phyloP scores from a whole-genome alignment of 2,329 filamentous ascomycete species.

The Penicillium verrucosum region DNA sequence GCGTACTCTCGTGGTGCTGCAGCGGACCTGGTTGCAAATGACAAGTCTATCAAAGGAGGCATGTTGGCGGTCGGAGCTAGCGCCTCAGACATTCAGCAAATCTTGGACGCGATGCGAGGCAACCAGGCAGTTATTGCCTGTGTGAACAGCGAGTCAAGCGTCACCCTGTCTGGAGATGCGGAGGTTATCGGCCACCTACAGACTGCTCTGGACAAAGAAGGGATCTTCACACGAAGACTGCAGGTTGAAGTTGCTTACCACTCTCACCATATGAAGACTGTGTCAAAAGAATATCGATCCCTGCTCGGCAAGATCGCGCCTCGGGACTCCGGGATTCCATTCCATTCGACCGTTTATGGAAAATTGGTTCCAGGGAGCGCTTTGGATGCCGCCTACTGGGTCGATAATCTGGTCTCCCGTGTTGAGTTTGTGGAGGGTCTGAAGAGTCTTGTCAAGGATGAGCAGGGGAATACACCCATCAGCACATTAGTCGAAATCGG shows the following conservation, averaged over 20 bases:
- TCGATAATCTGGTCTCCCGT: constrained; percentile 22
- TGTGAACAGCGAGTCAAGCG: constrained; percentile 25
- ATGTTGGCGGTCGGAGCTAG: constrained; percentile 31
- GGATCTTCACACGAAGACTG: constrained; percentile 28
- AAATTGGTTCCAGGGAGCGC: constrained; percentile 11
- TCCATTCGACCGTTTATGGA: constrained; percentile 23
- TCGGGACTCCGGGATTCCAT: constrained; percentile 13
- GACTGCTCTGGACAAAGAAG: constrained; percentile 14
- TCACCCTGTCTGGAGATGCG: constrained; percentile 25
- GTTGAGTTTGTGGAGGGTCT: constrained; percentile 23
- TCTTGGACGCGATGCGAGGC: constrained; percentile 17
- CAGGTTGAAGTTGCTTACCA: constrained; percentile 32
- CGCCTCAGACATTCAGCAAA: constrained; percentile 16
- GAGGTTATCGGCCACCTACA: constrained; percentile 20
- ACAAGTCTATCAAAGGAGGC: constrained; percentile 16
- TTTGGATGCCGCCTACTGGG: constrained; percentile 21
- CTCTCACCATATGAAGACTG: constrained; percentile 28
- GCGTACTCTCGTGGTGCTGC: constrained; percentile 27
- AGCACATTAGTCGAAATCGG: constrained; percentile 20
- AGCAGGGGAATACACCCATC: constrained; percentile 2
- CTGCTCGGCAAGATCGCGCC: constrained; percentile 21
- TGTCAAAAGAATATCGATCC: constrained; percentile 17
- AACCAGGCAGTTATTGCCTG: constrained; percentile 24
- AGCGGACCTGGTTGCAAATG: constrained; percentile 15
- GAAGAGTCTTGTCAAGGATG: constrained; percentile 9